Evolutionary conservation across 805 yeast species (phyloP).

Genomic region (Starmerella stigmatis): DNA sequence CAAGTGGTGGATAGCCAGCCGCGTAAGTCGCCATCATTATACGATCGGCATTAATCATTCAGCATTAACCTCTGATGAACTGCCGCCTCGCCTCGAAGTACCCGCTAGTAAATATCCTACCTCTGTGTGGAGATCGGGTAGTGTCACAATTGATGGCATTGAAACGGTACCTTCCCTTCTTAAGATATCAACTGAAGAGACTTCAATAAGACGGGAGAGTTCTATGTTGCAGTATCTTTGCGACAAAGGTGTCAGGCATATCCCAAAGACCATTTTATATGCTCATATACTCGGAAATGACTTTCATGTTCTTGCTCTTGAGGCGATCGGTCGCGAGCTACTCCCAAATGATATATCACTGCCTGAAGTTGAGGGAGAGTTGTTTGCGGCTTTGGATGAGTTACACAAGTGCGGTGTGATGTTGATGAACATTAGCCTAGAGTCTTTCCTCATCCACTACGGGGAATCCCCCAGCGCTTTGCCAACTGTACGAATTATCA

Average conservation of each 20-base stretch:
- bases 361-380: slow-evolving; percentile 6
- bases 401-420: slow-evolving; percentile 20
- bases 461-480: not conserved
- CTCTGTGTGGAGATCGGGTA: not conserved
- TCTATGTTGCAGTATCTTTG: slow-evolving; percentile 23
- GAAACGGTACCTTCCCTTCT: not conserved
- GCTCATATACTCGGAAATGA: slow-evolving; percentile 18
- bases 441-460: slow-evolving; percentile 21
- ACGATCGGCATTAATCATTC: not conserved
- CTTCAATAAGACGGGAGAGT: slow-evolving; percentile 17
- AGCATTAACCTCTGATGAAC: too few relatives aligned
- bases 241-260: slow-evolving; percentile 5
- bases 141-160: not conserved
- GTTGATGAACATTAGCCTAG: slow-evolving; percentile 19
- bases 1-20: slow-evolving; percentile 18
- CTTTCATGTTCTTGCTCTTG: slow-evolving; percentile 22
- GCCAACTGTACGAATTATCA: slow-evolving; percentile 15
- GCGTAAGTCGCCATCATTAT: not conserved
- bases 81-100: too few relatives aligned
- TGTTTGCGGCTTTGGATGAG: slow-evolving; percentile 18
- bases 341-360: slow-evolving; percentile 14
- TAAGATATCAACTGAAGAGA: not conserved
- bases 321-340: slow-evolving; percentile 23
- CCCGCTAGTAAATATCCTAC: not conserved
- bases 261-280: slow-evolving; percentile 20